Percentiles rank a stretch among this genome's conserved stretches.
phyloP scores from a whole-genome alignment of 116 monocot genomes.

The Trichopus zeylanicus region DNA sequence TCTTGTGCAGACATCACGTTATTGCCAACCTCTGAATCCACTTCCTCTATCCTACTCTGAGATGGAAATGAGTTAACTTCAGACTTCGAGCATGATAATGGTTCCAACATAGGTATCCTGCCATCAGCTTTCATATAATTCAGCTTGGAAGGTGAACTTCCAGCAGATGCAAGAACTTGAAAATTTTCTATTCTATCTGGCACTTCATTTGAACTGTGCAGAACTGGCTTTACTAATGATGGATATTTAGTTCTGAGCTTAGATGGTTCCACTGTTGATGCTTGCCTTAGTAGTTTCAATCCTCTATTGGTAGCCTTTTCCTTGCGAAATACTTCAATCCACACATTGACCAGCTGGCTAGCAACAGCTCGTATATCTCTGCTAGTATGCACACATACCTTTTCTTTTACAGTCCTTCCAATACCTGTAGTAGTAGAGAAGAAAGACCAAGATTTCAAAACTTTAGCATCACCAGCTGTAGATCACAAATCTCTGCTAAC shows the following conservation, averaged over 20 bases:
- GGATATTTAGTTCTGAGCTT: constrained; percentile 42
- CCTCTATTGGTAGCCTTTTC: constrained; percentile 74
- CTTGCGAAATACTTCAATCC: constrained; percentile 96
- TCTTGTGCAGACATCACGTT: constrained; percentile 66
- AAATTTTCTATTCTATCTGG: constrained; percentile 29
- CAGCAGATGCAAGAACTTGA: constrained; percentile 19
- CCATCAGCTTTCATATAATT: constrained; percentile 32
- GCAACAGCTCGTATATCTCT: constrained; percentile 96
- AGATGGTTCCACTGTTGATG: constrained; percentile 33
- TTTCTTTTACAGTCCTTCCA: constrained; percentile 90
- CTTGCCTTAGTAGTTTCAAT: constrained; percentile 36
- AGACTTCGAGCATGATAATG: constrained; percentile 23
- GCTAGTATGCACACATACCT: constrained; percentile 94
- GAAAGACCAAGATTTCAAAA: neutral
- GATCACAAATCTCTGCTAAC: too few species aligned
- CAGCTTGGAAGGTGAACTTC: constrained; percentile 32
- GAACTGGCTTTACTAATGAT: constrained; percentile 20
- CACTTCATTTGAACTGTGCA: constrained; percentile 22
- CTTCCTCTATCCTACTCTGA: constrained; percentile 15
- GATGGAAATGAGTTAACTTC: constrained; percentile 23
- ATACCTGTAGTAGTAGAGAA: constrained; percentile 51
- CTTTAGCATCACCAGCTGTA: too few species aligned
- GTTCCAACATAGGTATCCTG: constrained; percentile 28
- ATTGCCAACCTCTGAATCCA: constrained; percentile 23
- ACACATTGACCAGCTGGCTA: constrained; percentile 91